Base-by-base conservation (phyloP, 768 basidiomycete species). In the Pleurotus ostreatus region DNA sequence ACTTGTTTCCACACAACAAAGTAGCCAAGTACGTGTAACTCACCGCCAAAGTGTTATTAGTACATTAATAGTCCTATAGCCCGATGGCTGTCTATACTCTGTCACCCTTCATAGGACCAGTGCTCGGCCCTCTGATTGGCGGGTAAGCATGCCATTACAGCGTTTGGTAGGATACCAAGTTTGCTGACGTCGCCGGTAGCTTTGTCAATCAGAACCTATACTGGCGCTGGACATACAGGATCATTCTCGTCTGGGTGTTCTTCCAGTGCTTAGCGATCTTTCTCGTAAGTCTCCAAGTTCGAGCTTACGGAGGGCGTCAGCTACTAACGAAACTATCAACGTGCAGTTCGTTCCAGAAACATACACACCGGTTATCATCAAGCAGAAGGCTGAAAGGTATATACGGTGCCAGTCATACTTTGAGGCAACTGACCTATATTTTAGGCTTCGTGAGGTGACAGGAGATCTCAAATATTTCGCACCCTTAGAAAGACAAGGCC, bases 171-270 rank as follows among this genome's bases (percentile, higher is more conserved):
- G 2, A 39, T 55, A 26, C 16, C 40, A 12, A 43, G 15, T 20
- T 5, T 18, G 15, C 30, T 51, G 30, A 34, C 12, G 15, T 41
- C 16, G 40, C 49, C 4, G n/a, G 41, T 5, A 37, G 15, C 22
- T 26, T 53, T 49, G 54, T 63, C 46, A 63, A 49, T 22, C 47
- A 88, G 80, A 72, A 85, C 59, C 59, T 77, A 1, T 61, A 77
- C 47, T 89, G 88, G 88, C 70, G 87, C 58, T 93, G 90, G 91
- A 89, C 89, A 0, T 94, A 85, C 69, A 82, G 84, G 53, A 70
- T 87, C 13, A 65, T 86, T 55, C 58, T 85, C 1, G 86, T 88
- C 18, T 94, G 91, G 92, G 74, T 80, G 0, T 82, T 80, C 46
- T 70, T 70, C 2, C 77, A 89, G 65, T 67, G 77, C 6, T 49